Conservation (phyloP, 805 yeast genomes). For the Yarrowia phangngaensis region DNA sequence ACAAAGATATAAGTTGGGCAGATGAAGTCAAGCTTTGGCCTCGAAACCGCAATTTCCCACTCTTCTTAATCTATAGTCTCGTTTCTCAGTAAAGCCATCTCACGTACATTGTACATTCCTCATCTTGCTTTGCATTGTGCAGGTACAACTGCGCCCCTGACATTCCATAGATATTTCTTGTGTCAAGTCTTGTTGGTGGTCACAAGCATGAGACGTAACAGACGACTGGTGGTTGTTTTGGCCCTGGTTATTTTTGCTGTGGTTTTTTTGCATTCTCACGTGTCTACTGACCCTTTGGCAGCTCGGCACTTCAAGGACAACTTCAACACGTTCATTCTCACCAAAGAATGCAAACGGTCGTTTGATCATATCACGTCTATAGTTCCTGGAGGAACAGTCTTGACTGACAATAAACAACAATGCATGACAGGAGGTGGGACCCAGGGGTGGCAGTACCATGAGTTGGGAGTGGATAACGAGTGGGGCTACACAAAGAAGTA, state of each 20-base stretch:
- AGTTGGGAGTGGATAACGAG: background rate
- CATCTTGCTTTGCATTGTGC: no score
- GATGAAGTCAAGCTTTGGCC: no score
- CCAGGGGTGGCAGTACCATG: background rate
- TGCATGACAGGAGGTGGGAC: slow-evolving; percentile 1
- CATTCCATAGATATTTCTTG: no score
- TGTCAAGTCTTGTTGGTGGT: no score
- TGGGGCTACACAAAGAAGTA: slow-evolving; percentile 19
- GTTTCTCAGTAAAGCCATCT: no score
- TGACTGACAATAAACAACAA: slow-evolving; percentile 1
- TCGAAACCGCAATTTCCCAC: no score
- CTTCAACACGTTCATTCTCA: slow-evolving; percentile 16
- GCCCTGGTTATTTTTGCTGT: background rate
- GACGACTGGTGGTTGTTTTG: slow-evolving; percentile 8
- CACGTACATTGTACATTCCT: no score
- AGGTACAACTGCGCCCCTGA: no score
- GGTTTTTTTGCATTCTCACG: slow-evolving; percentile 2
- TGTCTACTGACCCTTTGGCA: slow-evolving; percentile 15
- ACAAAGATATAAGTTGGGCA: no score
- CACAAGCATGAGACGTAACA: slow-evolving; percentile 8
- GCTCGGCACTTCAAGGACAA: slow-evolving; percentile 2
- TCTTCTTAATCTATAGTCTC: no score
- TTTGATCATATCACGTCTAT: slow-evolving; percentile 10
- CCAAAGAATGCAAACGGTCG: slow-evolving; percentile 18
- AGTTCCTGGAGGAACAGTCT: background rate